Percentiles rank a stretch among this genome's conserved stretches.
These are phyloP conservation scores for Entoloma clypeatum DNA, from an alignment of 1,284 basidiomycete genomes.

Conservation along the genomic window DNA sequence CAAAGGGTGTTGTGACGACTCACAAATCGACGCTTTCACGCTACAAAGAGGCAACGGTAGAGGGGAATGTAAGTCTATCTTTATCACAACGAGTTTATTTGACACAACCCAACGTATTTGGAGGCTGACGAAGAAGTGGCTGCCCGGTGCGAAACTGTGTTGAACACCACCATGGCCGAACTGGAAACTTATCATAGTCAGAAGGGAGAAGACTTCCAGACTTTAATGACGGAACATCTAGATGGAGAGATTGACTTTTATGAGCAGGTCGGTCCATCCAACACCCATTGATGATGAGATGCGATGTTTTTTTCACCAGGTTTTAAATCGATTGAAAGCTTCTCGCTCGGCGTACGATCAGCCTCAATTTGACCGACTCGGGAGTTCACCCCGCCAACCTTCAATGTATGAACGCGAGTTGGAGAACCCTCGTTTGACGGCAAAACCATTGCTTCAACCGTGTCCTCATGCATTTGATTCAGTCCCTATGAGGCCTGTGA, in stretches of 20 bases:
- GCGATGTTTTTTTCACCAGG: slow-evolving; percentile 28
- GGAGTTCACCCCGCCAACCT: slow-evolving; percentile 48
- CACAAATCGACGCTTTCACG: slow-evolving; percentile 63
- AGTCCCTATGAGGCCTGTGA: slow-evolving; percentile 71
- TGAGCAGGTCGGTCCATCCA: slow-evolving; percentile 51
- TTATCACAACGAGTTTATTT: background rate
- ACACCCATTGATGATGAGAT: no score
- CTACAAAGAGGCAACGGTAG: slow-evolving; percentile 51
- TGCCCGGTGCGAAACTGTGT: slow-evolving; percentile 78
- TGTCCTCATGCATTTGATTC: slow-evolving; percentile 75
- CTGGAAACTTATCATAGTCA: slow-evolving; percentile 77
- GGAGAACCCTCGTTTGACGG: slow-evolving; percentile 46
- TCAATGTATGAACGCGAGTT: slow-evolving; percentile 75
- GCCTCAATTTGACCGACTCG: slow-evolving; percentile 43
- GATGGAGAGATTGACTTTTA: slow-evolving; percentile 75
- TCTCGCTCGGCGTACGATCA: slow-evolving; percentile 53
- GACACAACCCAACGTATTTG: slow-evolving; percentile 8
- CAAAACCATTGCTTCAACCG: slow-evolving; percentile 59
- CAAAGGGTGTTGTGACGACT: slow-evolving; percentile 64
- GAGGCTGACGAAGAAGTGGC: slow-evolving; percentile 65
- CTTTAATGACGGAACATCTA: slow-evolving; percentile 60
- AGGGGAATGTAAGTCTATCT: slow-evolving; percentile 35
- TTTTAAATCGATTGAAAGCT: slow-evolving; percentile 51
- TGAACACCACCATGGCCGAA: slow-evolving; percentile 86
- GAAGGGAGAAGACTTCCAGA: slow-evolving; percentile 66